These are phyloP conservation scores for Phytophthora quininea DNA, from an alignment of 352 stramenopile species.

Conservation along the genomic window DNA sequence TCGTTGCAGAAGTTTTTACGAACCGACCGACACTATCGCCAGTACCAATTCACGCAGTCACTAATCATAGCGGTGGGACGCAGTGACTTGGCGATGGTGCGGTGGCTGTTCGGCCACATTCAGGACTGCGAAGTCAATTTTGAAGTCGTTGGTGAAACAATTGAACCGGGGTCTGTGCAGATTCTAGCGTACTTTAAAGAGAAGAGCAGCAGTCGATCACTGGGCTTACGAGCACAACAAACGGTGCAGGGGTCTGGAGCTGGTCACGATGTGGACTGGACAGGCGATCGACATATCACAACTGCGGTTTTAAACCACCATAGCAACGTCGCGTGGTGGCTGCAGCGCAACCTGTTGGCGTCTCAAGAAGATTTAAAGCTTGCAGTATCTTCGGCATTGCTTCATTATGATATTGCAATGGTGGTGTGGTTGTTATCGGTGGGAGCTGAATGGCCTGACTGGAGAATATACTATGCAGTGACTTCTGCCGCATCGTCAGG, in stretches of 20 bases:
- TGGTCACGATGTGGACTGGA: slow-evolving; percentile 7
- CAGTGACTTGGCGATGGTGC: slow-evolving; percentile 2
- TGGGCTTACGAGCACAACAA: background rate
- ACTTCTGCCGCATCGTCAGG: slow-evolving; percentile 8
- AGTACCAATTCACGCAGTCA: slow-evolving; percentile 1
- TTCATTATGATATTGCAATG: slow-evolving; percentile 30
- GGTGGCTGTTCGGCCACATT: slow-evolving; percentile 9
- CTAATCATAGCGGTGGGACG: background rate
- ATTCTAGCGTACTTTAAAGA: slow-evolving; percentile 19
- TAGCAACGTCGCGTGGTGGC: slow-evolving; percentile 24
- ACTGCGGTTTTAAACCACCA: slow-evolving; percentile 12
- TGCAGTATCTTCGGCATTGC: too few relatives aligned
- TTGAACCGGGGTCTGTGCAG: slow-evolving; percentile 7
- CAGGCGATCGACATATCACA: background rate
- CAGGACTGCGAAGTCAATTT: background rate
- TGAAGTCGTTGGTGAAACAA: slow-evolving; percentile 3
- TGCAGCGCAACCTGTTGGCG: slow-evolving; percentile 10
- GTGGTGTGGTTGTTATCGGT: slow-evolving; percentile 20
- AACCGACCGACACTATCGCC: slow-evolving; percentile 2
- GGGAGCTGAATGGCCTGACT: background rate
- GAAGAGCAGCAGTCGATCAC: background rate
- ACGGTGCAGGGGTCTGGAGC: background rate
- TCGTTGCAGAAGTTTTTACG: background rate
- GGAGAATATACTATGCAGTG: background rate
- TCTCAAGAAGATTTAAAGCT: too few relatives aligned